Conservation (phyloP, 2,329 filamentous ascomycete genomes). For the Fusarium nurragi region DNA sequence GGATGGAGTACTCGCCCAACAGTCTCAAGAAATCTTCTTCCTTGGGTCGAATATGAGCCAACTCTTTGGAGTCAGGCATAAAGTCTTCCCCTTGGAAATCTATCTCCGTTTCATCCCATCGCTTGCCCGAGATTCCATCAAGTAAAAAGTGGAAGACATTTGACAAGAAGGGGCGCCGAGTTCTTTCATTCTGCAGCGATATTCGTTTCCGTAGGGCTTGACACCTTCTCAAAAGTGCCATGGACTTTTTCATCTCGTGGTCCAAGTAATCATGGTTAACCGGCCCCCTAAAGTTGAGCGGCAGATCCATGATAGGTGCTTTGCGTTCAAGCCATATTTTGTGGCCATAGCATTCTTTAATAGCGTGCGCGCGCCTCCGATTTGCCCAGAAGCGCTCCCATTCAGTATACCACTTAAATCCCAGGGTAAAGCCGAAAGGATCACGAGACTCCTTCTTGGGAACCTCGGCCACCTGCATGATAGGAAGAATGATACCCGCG, state of each 20-base stretch:
- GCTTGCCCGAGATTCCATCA: constrained; percentile 14
- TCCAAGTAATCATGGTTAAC: constrained; percentile 35
- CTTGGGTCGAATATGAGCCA: constrained; percentile 32
- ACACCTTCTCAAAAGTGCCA: constrained; percentile 22
- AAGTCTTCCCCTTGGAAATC: constrained; percentile 27
- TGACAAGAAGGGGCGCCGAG: constrained; percentile 32
- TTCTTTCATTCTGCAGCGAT: constrained; percentile 19
- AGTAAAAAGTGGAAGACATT: constrained; percentile 11
- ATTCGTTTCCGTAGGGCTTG: constrained; percentile 12
- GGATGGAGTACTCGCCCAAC: constrained; percentile 27
- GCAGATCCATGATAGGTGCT: constrained; percentile 38
- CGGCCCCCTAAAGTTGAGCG: constrained; percentile 41
- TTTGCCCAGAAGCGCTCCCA: constrained; percentile 35
- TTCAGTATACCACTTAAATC: constrained; percentile 34
- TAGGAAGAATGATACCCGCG: constrained; percentile 38
- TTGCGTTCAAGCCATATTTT: constrained; percentile 4
- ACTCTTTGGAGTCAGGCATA: background rate
- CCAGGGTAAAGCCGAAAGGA: constrained; percentile 44
- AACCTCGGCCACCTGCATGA: constrained; percentile 30
- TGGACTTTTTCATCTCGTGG: constrained; percentile 37
- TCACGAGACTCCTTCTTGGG: constrained; percentile 41
- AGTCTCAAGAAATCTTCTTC: constrained; percentile 41
- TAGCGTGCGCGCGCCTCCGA: constrained; percentile 22
- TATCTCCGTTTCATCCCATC: background rate
- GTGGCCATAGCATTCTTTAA: constrained; percentile 31